These are phyloP conservation scores for Hibiscus tridactylites DNA, from an alignment of 345 rosid species.

Conservation along the genomic window DNA sequence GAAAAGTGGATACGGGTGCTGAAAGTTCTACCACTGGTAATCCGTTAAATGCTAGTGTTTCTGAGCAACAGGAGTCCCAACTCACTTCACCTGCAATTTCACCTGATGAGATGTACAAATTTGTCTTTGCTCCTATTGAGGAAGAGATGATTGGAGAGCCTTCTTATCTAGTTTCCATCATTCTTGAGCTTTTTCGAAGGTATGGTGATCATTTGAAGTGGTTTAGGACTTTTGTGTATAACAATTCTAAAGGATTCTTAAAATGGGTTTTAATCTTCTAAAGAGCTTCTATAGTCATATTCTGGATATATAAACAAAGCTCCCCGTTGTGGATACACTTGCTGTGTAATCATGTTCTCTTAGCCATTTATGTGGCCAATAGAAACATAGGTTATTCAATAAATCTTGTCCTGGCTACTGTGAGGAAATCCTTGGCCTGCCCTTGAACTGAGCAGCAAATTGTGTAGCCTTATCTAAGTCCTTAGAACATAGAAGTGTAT, in stretches of 20 bases:
- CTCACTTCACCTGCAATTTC: conserved; percentile 75
- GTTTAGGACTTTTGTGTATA: conserved; percentile 1
- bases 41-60: conserved; percentile 36
- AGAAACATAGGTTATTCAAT: background rate
- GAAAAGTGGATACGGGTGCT: conserved; percentile 31
- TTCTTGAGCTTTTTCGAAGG: conserved; percentile 86
- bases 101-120: conserved; percentile 85
- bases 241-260: background rate
- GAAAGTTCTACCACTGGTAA: conserved; percentile 30
- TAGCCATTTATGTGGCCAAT: background rate
- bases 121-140: conserved; percentile 77
- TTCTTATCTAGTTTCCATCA: conserved; percentile 72
- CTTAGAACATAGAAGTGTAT: background rate
- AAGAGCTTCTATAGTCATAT: background rate
- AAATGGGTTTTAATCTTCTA: background rate
- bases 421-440: conserved; percentile 3
- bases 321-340: background rate
- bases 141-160: conserved; percentile 84
- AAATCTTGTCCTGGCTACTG: background rate
- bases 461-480: background rate
- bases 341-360: background rate
- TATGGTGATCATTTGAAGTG: conserved; percentile 21
- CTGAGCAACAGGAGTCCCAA: conserved; percentile 62
- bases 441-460: background rate
- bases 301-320: background rate